These are phyloP conservation scores for Davidsoniella neocaledoniae DNA, from an alignment of 2,329 filamentous ascomycete species.

Conservation along the genomic window DNA sequence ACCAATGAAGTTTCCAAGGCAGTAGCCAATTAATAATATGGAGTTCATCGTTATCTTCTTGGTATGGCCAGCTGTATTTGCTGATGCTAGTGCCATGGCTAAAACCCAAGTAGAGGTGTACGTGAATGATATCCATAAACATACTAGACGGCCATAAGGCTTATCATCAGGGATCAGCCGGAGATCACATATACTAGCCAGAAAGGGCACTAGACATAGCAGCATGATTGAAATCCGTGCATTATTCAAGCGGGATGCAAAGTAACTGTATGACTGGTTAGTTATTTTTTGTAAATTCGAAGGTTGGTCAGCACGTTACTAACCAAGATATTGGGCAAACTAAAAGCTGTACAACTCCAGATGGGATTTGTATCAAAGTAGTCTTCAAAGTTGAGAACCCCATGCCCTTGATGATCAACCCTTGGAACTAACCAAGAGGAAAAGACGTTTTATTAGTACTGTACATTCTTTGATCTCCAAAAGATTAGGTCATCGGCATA, in stretches of 20 bases:
- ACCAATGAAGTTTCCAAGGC: conserved; percentile 23
- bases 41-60: conserved; percentile 28
- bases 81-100: conserved; percentile 16
- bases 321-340: conserved; percentile 12
- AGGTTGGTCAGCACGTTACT: no score
- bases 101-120: conserved; percentile 17
- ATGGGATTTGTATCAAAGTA: conserved; percentile 11
- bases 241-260: conserved; percentile 12
- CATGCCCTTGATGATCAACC: conserved; percentile 7
- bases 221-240: conserved; percentile 14
- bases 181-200: conserved; percentile 12
- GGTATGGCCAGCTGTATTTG: conserved; percentile 23
- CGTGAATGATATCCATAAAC: conserved; percentile 16
- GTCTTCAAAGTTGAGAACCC: conserved; percentile 1
- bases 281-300: no score
- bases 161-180: conserved; percentile 11
- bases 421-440: not conserved
- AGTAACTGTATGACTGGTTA: not conserved
- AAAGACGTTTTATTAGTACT: not conserved
- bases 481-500: not conserved
- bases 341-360: conserved; percentile 7
- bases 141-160: conserved; percentile 15
- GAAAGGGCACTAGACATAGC: conserved; percentile 13
- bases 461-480: not conserved
- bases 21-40: conserved; percentile 29